Conservation (phyloP, 78 protist genomes). For the Speleostelium caveatum region DNA sequence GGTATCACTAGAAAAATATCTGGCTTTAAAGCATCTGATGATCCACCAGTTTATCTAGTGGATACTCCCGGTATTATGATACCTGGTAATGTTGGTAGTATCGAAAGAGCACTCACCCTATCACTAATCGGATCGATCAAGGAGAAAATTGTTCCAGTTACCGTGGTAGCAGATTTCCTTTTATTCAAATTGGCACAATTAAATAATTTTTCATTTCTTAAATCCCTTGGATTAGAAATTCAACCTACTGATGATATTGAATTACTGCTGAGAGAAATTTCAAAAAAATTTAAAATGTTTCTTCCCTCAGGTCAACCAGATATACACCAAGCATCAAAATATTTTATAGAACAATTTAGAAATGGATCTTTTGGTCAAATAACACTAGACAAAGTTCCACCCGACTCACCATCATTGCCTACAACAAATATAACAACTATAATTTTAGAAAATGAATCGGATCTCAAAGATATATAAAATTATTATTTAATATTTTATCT, state of each 20-base stretch:
- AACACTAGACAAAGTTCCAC: conserved; percentile 22
- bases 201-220: conserved; percentile 11
- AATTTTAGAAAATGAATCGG: not conserved
- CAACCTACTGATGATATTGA: conserved; percentile 46
- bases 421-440: no score
- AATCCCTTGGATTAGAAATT: not conserved
- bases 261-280: not conserved
- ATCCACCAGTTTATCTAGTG: conserved; percentile 70
- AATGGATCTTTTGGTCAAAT: conserved; percentile 53
- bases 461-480: not conserved
- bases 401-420: not conserved
- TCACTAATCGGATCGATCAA: conserved; percentile 33
- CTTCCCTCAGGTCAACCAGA: not conserved
- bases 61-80: conserved; percentile 84
- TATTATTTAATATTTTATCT: not conserved
- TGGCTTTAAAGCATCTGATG: conserved; percentile 62
- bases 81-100: conserved; percentile 41
- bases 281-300: conserved; percentile 2
- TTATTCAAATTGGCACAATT: conserved; percentile 42
- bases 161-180: conserved; percentile 27
- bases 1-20: conserved; percentile 70
- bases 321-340: conserved; percentile 27
- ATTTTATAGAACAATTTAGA: conserved; percentile 20
- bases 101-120: conserved; percentile 28
- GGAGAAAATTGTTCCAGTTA: conserved; percentile 7